Base-by-base conservation (phyloP, 805 yeast genomes). In the Cyberlindnera maritima region DNA sequence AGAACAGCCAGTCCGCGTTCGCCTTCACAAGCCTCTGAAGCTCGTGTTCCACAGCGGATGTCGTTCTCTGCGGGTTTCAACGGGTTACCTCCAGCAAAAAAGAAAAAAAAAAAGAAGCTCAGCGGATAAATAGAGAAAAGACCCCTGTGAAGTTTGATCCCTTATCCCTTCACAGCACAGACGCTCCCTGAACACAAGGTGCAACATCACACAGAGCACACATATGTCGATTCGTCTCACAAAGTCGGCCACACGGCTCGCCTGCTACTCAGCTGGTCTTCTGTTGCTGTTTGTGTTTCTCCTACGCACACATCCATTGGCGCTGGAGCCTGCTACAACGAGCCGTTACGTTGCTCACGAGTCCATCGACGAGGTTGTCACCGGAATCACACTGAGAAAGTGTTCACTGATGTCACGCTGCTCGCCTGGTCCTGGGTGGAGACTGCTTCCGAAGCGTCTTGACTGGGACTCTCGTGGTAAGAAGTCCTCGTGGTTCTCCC, bases 391-490 rank as follows among this genome's bases (percentile, higher is more conserved):
- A 3, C 37, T 48, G 15, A 38, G 19, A 15, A 21, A 43, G 12
- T 48, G 52, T 31, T n/a, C 18, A 11, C 7, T 20, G 10, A 35
- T 41, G 29, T 18, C 38, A 10, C 12, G 18, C 17, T 48, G 52
- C 40, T 33, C 42, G 1, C 43, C 46, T 2, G 52, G 48, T 5
- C 28, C 41, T 2, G 46, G 35, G 3, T 48, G 52, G 52, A 39
- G 44, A 2, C 23, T 34, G 26, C 18, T 48, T 6, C 52, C 48
- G 6, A 48, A 48, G 43, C 17, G 48, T 10, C 46, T 48, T 12
- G 52, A 48, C 20, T 54, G 49, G 52, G 46, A 40, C 28, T 11
- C 25, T 13, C 47, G 43, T 5, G 49, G 51, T 4, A 48, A 40
- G 36, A 39, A 25, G 8, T 33, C 43, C n/a, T 53, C 50, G 20